Base-by-base conservation (phyloP, 768 basidiomycete species). In the Boletus insuetus region DNA sequence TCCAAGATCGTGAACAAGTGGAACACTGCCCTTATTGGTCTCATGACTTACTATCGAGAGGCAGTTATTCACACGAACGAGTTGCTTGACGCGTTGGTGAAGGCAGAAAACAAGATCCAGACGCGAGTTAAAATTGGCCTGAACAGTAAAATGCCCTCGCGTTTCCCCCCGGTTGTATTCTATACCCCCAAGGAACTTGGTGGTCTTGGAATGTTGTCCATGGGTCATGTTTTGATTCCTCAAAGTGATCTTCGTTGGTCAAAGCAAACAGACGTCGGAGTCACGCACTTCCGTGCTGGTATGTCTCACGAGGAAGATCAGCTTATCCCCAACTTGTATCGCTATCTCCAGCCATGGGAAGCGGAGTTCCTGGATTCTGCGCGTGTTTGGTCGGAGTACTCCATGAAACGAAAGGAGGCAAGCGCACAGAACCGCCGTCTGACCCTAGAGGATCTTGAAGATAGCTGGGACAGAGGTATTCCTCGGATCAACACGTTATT, bases 341-440 rank as follows among this genome's bases (percentile, higher is more conserved):
- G 97, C 60, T 96, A 98, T 71, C 79, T 97, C 13, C 92, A 96
- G 63, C 94, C 95, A 11, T 98, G 95, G 95, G 93, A 96, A 69
- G 91, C 94, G 1, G 95, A 98, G 69, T 98, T 99, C 78, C 71
- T 97, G 56, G 97, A 99, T 68, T 98, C 95, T 2, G 95, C 95
- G 39, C 93, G 97, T 64, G 97, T 99, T 39, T 99, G 97, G 97
- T 92, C 89, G 0, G 97, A 99, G 72, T 99, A 99, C 71, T 95
- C 96, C 0, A 91, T 98, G 94, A 99, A 98, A 80, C 79, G 97
- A 63, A 98, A 98, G 72, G 97, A 99, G 69, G 97, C 97, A n/a
- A 97, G 94, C 60, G 96, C 97, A 1, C 94, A 97, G 70, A 98
- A 98, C 74, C 88, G 96, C 53, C 87, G 97, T 16, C 79, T 99